Percentiles rank a stretch among this genome's conserved stretches.
phyloP scores from a whole-genome alignment of 345 rosid species.

The Camelina sativa region DNA sequence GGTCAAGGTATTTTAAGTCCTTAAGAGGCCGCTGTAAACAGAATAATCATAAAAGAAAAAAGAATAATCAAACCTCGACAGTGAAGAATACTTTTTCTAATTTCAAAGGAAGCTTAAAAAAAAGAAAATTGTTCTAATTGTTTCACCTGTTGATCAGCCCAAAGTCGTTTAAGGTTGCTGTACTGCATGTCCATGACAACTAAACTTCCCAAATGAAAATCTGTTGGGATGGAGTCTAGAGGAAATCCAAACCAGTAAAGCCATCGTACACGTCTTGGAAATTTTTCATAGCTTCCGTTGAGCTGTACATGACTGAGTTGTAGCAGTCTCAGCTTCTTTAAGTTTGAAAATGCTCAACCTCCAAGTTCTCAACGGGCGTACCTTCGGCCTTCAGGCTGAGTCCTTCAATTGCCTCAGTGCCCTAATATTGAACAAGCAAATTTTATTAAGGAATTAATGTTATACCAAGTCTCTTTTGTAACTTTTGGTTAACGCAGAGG shows the following conservation, averaged over 20 bases:
- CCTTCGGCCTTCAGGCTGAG: conserved; percentile 14
- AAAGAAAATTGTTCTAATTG: too few relatives aligned
- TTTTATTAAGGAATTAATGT: conserved; percentile 1
- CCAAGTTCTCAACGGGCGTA: neutral
- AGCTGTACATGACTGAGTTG: conserved; percentile 16
- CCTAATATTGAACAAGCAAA: conserved; percentile 31
- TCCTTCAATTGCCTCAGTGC: conserved; percentile 24
- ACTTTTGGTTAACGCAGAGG: neutral
- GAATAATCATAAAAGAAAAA: neutral
- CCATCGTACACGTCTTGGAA: conserved; percentile 16
- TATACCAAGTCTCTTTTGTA: neutral
- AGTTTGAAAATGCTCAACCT: conserved; percentile 2
- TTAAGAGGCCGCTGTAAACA: neutral
- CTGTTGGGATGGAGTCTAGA: neutral
- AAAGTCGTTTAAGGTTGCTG: conserved; percentile 24
- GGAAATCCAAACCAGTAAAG: conserved; percentile 7
- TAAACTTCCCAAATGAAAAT: neutral
- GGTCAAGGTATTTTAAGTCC: conserved; percentile 22
- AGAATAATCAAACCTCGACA: neutral
- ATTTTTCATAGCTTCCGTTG: conserved; percentile 1
- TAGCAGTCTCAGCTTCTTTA: conserved; percentile 16
- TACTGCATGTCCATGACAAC: conserved; percentile 30
- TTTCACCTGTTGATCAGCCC: neutral
- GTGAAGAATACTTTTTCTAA: neutral
- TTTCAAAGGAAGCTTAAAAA: neutral